Base-by-base conservation (phyloP, 2,329 filamentous ascomycete species). In the Cercospora beticola region DNA sequence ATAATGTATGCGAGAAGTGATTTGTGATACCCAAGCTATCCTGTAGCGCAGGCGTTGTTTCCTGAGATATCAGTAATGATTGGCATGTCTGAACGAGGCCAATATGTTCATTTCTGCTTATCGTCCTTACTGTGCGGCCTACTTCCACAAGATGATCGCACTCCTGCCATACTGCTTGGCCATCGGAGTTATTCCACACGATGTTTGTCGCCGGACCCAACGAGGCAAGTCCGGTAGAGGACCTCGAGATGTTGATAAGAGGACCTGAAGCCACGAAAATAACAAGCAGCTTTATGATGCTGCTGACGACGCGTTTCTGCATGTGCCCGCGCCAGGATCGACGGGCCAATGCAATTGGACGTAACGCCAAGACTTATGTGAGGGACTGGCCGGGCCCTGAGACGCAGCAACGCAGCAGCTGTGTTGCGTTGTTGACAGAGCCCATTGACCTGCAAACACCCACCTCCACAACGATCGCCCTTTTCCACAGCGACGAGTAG, bases 11-110 rank as follows among this genome's bases (percentile, higher is more conserved):
- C 28, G 14, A 26, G 28, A 23, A 31, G 52, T 28, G 43, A 56
- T 21, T 56, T 56, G 18, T 56, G 62, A 64, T 64, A 64, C 62
- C 62, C 62, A 9, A 56, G 14, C 46, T 64, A 56, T 64, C 31
- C 62, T 62, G 43, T 30, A 31, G 23, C 60, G 26, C 46, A 52
- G 40, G 40, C 43, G n/a, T 23, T 30, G 28, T 43, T 56, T 23
- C 62, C 62, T 56, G 26, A 43, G 30, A 31, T n/a, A 18, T 40
- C 43, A 56, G 46, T 26, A 64, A 36, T 56, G 30, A 56, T 33
- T 18, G 30, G 12, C 49, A 18, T 21, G 28, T 64, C 36, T 6
- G 12, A 26, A 36, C 10, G 23, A 18, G 33, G 18, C 8, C n/a
- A 21, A n/a, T 31, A 14, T 57, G 12, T 31, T 18, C 23, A 10